Conservation (phyloP, 371 early-diverging fungal species). For the Mucor irregularis region DNA sequence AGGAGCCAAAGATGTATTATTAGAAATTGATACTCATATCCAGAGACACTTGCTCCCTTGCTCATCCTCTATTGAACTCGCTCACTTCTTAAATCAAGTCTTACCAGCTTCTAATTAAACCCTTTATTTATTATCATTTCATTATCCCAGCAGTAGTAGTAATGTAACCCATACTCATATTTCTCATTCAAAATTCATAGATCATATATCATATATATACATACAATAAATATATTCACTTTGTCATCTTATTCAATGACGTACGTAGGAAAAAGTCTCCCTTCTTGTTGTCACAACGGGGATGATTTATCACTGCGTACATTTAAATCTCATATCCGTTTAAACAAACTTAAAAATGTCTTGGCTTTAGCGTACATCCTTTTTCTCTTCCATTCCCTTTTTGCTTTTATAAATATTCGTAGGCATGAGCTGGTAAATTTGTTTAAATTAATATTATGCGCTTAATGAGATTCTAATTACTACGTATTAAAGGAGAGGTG, state of each 20-base stretch:
- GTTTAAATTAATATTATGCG: not conserved
- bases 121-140: not conserved
- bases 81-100: slow-evolving; percentile 35
- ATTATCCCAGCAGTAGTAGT: not conserved
- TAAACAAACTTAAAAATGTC: not conserved
- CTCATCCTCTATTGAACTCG: slow-evolving; percentile 29
- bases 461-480: not conserved
- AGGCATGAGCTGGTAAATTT: slow-evolving; percentile 2
- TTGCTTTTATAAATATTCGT: not conserved
- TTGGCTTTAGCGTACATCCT: not conserved
- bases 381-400: slow-evolving; percentile 5
- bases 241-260: too few relatives aligned
- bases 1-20: slow-evolving; percentile 41
- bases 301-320: too few relatives aligned
- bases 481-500: slow-evolving; percentile 26
- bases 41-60: slow-evolving; percentile 38
- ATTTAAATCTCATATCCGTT: too few relatives aligned
- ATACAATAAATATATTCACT: too few relatives aligned
- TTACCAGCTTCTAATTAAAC: slow-evolving; percentile 10
- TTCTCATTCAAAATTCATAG: too few relatives aligned
- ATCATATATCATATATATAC: too few relatives aligned
- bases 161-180: not conserved
- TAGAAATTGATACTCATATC: slow-evolving; percentile 44
- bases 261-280: too few relatives aligned
- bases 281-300: too few relatives aligned